Evolutionary conservation across 164 flowering plant species (phyloP).

Genomic region (Tetracentron sinense): DNA sequence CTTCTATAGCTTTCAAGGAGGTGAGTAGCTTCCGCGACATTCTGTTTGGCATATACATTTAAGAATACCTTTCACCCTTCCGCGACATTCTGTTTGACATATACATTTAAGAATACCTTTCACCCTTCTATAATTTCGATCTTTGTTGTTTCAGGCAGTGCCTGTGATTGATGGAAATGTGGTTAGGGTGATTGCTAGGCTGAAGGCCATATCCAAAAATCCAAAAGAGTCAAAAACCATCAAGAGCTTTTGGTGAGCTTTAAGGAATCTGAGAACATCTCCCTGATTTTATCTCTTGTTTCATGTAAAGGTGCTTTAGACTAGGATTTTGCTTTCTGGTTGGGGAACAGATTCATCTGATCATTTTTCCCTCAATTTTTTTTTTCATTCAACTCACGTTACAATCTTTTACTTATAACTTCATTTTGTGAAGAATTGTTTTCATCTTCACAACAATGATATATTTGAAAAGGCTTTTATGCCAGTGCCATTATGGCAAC

Average conservation of each 20-base stretch:
- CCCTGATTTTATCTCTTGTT: neutral
- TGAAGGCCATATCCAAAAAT: constrained; percentile 78
- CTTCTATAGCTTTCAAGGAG: constrained; percentile 86
- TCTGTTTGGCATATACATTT: neutral
- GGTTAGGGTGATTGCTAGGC: constrained; percentile 73
- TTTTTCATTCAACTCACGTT: no score
- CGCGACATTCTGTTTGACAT: neutral
- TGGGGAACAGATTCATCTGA: no score
- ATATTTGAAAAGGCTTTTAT: no score
- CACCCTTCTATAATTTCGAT: constrained; percentile 1
- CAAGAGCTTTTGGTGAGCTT: constrained; percentile 71
- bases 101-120: neutral
- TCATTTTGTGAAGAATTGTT: no score
- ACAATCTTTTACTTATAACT: no score
- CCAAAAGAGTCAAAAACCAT: constrained; percentile 59
- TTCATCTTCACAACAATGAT: no score
- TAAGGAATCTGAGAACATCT: neutral
- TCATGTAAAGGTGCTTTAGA: no score
- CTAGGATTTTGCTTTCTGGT: no score
- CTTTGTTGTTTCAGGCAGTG: constrained; percentile 52
- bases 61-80: neutral
- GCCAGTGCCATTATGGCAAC: no score
- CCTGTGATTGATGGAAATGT: constrained; percentile 98
- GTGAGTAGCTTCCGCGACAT: constrained; percentile 27
- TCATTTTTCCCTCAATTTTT: no score